These are phyloP conservation scores for Aegilops bicornis DNA, from an alignment of 176 grass and related monocot species.

Conservation along the genomic window DNA sequence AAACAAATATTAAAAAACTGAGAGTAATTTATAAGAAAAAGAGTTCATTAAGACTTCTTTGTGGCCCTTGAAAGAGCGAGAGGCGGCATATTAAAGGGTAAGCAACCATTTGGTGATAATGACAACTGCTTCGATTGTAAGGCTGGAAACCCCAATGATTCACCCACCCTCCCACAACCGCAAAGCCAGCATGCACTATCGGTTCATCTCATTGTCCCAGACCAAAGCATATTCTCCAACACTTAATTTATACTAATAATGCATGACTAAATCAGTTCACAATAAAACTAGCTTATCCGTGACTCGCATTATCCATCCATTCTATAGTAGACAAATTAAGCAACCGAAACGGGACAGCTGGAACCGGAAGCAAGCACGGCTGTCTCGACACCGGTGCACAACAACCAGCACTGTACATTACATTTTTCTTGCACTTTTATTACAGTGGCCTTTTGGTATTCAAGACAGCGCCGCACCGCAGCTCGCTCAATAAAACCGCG, in stretches of 20 bases:
- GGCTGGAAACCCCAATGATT: conserved; percentile 18
- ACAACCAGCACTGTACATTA: not conserved
- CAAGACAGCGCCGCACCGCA: conserved; percentile 18
- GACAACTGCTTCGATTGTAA: not conserved
- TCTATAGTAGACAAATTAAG: not conserved
- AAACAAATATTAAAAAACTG: too few relatives aligned
- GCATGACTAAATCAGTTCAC: not conserved
- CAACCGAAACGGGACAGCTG: not conserved
- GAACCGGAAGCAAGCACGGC: not conserved
- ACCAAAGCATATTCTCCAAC: not conserved
- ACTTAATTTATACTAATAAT: too few relatives aligned
- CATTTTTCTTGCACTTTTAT: not conserved
- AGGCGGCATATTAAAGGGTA: not conserved
- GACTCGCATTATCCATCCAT: not conserved
- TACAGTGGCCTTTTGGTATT: not conserved
- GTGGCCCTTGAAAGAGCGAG: not conserved
- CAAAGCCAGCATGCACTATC: too few relatives aligned
- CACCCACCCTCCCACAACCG: not conserved
- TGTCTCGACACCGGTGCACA: not conserved
- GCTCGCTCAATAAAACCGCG: conserved; percentile 7
- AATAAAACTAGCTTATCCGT: not conserved
- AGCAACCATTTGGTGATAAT: not conserved
- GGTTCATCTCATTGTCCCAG: not conserved
- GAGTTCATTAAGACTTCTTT: not conserved
- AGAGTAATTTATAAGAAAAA: not conserved